Conservation (phyloP, 164 flowering plant genomes). For the Umbellularia californica region DNA sequence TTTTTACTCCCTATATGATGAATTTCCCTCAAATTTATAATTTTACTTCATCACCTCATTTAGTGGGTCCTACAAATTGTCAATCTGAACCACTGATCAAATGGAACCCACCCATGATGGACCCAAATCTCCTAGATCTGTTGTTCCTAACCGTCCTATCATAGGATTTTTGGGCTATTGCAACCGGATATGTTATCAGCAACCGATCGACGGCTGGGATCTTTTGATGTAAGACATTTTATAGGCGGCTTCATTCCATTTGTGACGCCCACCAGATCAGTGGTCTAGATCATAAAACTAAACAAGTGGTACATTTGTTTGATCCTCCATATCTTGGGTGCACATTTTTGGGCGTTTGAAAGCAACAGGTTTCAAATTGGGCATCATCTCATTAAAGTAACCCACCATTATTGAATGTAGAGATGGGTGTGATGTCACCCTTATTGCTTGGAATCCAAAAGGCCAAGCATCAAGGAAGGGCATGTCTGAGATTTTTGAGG, state of each 20-base stretch:
- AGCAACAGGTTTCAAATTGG: not conserved
- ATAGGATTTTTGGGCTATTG: not conserved
- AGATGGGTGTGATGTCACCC: slow-evolving; percentile 1
- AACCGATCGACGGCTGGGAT: not conserved
- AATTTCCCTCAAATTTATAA: too few relatives aligned
- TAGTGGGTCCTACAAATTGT: not conserved
- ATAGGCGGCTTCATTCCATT: not conserved
- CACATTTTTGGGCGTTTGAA: not conserved
- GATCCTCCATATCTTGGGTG: slow-evolving; percentile 4
- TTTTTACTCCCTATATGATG: too few relatives aligned
- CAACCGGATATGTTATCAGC: not conserved
- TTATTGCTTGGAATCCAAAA: slow-evolving; percentile 2
- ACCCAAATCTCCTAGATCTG: not conserved
- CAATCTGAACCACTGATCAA: not conserved
- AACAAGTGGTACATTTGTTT: not conserved
- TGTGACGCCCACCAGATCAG: not conserved
- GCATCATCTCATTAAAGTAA: not conserved
- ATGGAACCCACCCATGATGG: not conserved
- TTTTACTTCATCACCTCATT: not conserved
- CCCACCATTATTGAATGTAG: slow-evolving; percentile 1
- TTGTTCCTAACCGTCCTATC: not conserved
- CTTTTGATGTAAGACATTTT: not conserved
- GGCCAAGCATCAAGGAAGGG: slow-evolving; percentile 2
- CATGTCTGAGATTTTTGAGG: slow-evolving; percentile 2
- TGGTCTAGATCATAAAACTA: not conserved